Evolutionary conservation across 2,329 filamentous ascomycete species (phyloP).

Genomic region (Verticillium dahliae): DNA sequence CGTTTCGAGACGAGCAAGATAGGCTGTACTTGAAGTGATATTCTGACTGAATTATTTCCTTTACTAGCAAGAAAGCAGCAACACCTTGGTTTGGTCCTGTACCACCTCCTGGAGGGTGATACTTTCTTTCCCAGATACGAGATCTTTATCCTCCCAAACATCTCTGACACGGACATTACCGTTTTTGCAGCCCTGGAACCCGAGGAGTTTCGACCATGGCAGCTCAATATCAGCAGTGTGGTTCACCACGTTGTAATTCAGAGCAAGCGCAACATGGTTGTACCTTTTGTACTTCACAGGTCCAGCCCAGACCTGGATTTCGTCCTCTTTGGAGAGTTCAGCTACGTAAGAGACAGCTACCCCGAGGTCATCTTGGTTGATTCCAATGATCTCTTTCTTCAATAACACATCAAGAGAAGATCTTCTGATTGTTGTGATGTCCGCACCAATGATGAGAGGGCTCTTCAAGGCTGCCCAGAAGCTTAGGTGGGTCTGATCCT

Average conservation of each 20-base stretch:
- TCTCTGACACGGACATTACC: neutral
- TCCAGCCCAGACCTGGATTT: slow-evolving; percentile 20
- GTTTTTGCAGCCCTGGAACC: neutral
- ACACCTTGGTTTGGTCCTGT: neutral
- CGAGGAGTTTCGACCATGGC: neutral
- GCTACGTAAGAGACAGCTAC: slow-evolving; percentile 15
- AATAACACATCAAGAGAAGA: slow-evolving; percentile 9
- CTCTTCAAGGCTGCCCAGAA: slow-evolving; percentile 40
- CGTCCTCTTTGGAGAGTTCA: slow-evolving; percentile 15
- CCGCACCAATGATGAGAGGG: slow-evolving; percentile 33
- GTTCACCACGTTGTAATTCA: slow-evolving; percentile 8
- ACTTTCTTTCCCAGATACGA: neutral
- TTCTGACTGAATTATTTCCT: too few species aligned
- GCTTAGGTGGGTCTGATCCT: slow-evolving; percentile 36
- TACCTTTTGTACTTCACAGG: slow-evolving; percentile 9
- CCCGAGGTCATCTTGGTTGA: slow-evolving; percentile 27
- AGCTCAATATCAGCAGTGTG: slow-evolving; percentile 7
- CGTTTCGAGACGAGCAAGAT: too few species aligned
- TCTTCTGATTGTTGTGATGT: slow-evolving; percentile 22
- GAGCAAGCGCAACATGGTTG: slow-evolving; percentile 8
- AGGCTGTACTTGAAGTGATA: too few species aligned
- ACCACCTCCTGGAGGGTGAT: neutral
- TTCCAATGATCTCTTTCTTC: slow-evolving; percentile 14
- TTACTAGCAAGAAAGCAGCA: neutral
- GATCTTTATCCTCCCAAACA: neutral